These are phyloP conservation scores for Exophiala sp. DNA, from an alignment of 2,329 filamentous ascomycete species.

Conservation along the genomic window DNA sequence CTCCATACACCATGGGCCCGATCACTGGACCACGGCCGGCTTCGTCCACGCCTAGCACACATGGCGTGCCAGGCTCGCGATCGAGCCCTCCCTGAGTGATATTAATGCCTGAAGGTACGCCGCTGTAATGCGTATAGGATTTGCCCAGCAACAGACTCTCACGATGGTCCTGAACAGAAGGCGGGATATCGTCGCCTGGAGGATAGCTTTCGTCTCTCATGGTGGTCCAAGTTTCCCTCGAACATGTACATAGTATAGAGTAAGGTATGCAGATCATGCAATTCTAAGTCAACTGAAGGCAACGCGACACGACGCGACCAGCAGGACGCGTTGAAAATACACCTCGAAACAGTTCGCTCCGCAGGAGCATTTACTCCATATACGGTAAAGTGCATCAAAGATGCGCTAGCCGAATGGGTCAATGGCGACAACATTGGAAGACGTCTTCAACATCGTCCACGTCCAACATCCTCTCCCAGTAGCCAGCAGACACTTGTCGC, in stretches of 20 bases:
- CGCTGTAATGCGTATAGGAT: slow-evolving; percentile 67
- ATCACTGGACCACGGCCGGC: slow-evolving; percentile 91
- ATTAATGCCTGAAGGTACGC: slow-evolving; percentile 56
- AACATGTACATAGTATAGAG: too few relatives aligned
- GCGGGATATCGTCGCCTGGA: slow-evolving; percentile 53
- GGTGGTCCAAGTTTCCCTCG: too few relatives aligned
- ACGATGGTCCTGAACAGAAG: slow-evolving; percentile 54
- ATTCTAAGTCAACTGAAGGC: too few relatives aligned
- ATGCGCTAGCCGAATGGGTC: neutral
- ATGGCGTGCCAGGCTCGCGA: slow-evolving; percentile 46
- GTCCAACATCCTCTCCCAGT: neutral
- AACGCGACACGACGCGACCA: neutral
- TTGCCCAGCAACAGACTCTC: slow-evolving; percentile 55
- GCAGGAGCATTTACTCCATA: neutral
- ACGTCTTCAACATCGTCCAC: neutral
- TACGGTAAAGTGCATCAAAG: neutral
- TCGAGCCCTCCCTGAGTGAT: slow-evolving; percentile 28
- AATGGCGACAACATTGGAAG: slow-evolving; percentile 1
- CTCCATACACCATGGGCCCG: slow-evolving; percentile 63
- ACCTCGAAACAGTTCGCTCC: neutral
- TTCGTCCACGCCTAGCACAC: slow-evolving; percentile 85
- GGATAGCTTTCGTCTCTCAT: slow-evolving; percentile 34
- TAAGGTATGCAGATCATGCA: too few relatives aligned
- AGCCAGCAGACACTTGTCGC: neutral
- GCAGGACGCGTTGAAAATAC: neutral